Evolutionary conservation across 805 yeast genomes (phyloP).

Genomic region (Metschnikowia kunwiensis): DNA sequence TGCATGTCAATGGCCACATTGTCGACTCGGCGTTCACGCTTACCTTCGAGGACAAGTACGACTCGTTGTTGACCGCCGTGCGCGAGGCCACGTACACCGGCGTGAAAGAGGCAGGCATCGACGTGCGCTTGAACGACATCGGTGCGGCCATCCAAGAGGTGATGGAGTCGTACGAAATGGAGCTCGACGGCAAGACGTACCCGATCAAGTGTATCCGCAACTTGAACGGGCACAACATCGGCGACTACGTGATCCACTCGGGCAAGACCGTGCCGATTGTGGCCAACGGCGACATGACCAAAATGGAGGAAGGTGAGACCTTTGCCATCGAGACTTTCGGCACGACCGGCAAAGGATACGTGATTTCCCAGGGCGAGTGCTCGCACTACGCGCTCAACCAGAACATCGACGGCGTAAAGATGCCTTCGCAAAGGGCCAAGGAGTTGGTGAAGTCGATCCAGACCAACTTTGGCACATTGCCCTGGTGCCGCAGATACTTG

Average conservation of each 20-base stretch:
- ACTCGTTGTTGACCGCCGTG: slow-evolving; percentile 77
- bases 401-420: slow-evolving; percentile 38
- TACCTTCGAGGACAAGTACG: slow-evolving; percentile 82
- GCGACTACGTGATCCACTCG: slow-evolving; percentile 80
- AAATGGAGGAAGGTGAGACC: slow-evolving; percentile 98
- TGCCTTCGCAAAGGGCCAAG: slow-evolving; percentile 66
- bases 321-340: slow-evolving; percentile 99
- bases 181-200: slow-evolving; percentile 77
- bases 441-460: slow-evolving; percentile 67
- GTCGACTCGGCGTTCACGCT: slow-evolving; percentile 94
- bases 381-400: slow-evolving; percentile 81
- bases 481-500: slow-evolving; percentile 93
- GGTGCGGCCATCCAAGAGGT: slow-evolving; percentile 96
- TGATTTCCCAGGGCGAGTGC: slow-evolving; percentile 82
- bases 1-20: slow-evolving; percentile 90
- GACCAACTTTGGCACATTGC: slow-evolving; percentile 85
- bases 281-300: slow-evolving; percentile 86
- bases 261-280: slow-evolving; percentile 97
- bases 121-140: slow-evolving; percentile 89
- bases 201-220: slow-evolving; percentile 89
- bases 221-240: slow-evolving; percentile 91
- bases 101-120: slow-evolving; percentile 88
- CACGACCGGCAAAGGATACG: slow-evolving; percentile 92
- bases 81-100: slow-evolving; percentile 94
- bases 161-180: slow-evolving; percentile 95